These are phyloP conservation scores for Starmerella etchellsii DNA, from an alignment of 805 yeast species.

Conservation along the genomic window DNA sequence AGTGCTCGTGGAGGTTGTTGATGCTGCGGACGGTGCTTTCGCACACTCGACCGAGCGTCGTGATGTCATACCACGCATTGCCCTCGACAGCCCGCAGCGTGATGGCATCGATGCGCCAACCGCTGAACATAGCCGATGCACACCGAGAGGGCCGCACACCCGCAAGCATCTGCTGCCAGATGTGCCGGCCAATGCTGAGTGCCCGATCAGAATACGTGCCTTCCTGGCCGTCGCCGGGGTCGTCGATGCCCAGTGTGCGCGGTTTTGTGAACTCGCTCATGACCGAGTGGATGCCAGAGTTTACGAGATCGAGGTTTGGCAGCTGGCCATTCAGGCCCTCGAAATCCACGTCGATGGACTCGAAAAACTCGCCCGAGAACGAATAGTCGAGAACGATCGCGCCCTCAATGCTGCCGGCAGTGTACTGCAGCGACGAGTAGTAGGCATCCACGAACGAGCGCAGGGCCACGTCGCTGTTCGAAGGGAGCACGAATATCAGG, in stretches of 20 bases:
- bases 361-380: constrained; percentile 51
- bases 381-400: constrained; percentile 78
- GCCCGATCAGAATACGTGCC: constrained; percentile 37
- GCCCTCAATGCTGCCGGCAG: constrained; percentile 89
- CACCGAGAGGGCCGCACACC: constrained; percentile 32
- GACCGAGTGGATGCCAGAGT: constrained; percentile 61
- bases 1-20: constrained; percentile 84
- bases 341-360: constrained; percentile 59
- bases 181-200: constrained; percentile 47
- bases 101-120: constrained; percentile 89
- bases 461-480: constrained; percentile 52
- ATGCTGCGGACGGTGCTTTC: constrained; percentile 82
- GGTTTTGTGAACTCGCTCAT: constrained; percentile 65
- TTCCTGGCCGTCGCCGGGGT: constrained; percentile 21
- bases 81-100: constrained; percentile 58
- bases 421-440: constrained; percentile 67
- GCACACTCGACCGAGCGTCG: constrained; percentile 79
- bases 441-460: constrained; percentile 90
- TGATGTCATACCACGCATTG: constrained; percentile 55
- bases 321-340: constrained; percentile 91
- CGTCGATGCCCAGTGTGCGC: constrained; percentile 54
- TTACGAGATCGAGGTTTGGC: constrained; percentile 83
- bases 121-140: constrained; percentile 86
- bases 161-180: constrained; percentile 53
- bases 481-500: constrained; percentile 72